phyloP scores from a whole-genome alignment of 768 basidiomycete species.

The Termitomyces sp. region DNA sequence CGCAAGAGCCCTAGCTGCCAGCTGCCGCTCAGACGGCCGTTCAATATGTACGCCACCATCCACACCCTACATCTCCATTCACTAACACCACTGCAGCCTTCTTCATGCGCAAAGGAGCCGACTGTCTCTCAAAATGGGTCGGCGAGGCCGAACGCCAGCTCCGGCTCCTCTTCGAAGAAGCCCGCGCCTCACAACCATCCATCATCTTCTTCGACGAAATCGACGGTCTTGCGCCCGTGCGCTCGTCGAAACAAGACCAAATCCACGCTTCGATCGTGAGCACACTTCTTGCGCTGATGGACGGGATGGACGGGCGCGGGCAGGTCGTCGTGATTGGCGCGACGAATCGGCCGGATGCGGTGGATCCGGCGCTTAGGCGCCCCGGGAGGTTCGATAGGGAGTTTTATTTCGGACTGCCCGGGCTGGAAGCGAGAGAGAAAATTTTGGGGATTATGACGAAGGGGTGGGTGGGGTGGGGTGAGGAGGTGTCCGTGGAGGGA shows the following conservation, averaged over 20 bases:
- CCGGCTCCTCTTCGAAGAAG: constrained; percentile 94
- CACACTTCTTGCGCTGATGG: constrained; percentile 95
- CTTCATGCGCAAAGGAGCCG: constrained; percentile 99
- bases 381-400: constrained; percentile 97
- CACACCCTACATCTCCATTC: background rate
- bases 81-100: constrained; percentile 60
- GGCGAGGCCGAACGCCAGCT: constrained; percentile 98
- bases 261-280: constrained; percentile 98
- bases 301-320: constrained; percentile 98
- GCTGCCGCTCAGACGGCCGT: constrained; percentile 81
- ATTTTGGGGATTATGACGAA: constrained; percentile 89
- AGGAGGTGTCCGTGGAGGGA: constrained; percentile 22
- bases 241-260: constrained; percentile 98
- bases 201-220: constrained; percentile 99
- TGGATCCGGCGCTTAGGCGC: constrained; percentile 91
- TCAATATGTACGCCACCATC: constrained; percentile 71
- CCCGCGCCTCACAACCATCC: constrained; percentile 85
- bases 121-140: constrained; percentile 98
- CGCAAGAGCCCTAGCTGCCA: constrained; percentile 91
- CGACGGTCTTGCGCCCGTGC: constrained; percentile 95
- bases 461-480: constrained; percentile 85
- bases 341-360: constrained; percentile 96
- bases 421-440: constrained; percentile 78
- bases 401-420: constrained; percentile 95
- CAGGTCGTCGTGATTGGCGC: constrained; percentile 98